phyloP scores from a whole-genome alignment of 306 rosid species.

The Cucurbita ficifolia region DNA sequence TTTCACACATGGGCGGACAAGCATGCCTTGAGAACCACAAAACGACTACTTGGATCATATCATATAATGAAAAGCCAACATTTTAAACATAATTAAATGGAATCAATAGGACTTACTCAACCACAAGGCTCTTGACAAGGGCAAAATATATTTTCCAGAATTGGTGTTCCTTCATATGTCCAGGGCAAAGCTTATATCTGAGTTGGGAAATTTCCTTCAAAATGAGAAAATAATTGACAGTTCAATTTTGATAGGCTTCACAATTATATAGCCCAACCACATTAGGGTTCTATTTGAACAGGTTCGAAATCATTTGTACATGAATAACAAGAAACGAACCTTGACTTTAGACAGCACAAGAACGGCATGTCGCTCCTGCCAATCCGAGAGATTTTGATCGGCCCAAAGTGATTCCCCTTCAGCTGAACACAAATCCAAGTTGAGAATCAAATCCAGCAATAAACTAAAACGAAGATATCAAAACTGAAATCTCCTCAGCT shows the following conservation, averaged over 20 bases:
- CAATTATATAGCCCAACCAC: neutral
- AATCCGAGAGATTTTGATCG: slow-evolving; percentile 56
- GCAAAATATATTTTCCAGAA: slow-evolving; percentile 77
- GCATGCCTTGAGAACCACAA: neutral
- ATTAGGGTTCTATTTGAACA: neutral
- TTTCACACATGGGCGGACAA: neutral
- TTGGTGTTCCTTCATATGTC: slow-evolving; percentile 66
- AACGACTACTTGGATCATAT: neutral
- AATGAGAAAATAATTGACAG: neutral
- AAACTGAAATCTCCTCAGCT: neutral
- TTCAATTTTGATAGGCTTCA: neutral
- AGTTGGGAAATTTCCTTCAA: slow-evolving; percentile 72
- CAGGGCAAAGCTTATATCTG: slow-evolving; percentile 71
- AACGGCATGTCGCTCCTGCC: slow-evolving; percentile 82
- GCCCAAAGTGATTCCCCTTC: slow-evolving; percentile 24
- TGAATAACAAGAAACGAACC: slow-evolving; percentile 25
- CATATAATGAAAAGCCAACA: neutral
- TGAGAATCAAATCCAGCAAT: neutral
- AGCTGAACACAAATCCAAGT: slow-evolving; percentile 17
- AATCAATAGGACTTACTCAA: slow-evolving; percentile 42
- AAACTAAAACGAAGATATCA: neutral
- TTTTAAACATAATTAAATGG: neutral
- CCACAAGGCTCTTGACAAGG: slow-evolving; percentile 56
- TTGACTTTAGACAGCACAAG: slow-evolving; percentile 68
- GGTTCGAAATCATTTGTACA: neutral